These are phyloP conservation scores for Hysterium pulicare DNA, from an alignment of 2,329 filamentous ascomycete species.

Conservation along the genomic window DNA sequence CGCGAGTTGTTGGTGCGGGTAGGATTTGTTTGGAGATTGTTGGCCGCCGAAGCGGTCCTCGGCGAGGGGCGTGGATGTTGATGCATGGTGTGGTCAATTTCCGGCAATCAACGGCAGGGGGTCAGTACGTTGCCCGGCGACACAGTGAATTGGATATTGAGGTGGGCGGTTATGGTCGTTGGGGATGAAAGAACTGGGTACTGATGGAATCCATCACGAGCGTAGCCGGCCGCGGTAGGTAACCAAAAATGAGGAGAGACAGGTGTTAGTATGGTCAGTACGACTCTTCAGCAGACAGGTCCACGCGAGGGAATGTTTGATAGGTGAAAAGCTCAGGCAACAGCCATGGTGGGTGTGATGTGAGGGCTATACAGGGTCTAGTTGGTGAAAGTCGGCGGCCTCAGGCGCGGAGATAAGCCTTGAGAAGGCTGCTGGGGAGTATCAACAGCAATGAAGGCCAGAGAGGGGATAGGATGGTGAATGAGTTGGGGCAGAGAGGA, in stretches of 20 bases:
- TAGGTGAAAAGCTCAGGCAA: slow-evolving; percentile 30
- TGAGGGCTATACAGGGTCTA: slow-evolving; percentile 13
- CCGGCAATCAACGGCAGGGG: too few relatives aligned
- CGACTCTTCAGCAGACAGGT: slow-evolving; percentile 27
- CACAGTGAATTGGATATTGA: slow-evolving; percentile 5
- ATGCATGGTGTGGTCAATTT: slow-evolving; percentile 64
- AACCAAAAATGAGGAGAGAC: slow-evolving; percentile 20
- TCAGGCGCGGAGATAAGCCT: slow-evolving; percentile 31
- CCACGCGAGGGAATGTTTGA: slow-evolving; percentile 21
- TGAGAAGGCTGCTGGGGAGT: slow-evolving; percentile 19
- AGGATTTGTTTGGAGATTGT: slow-evolving; percentile 68
- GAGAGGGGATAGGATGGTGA: not conserved
- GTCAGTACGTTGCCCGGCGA: slow-evolving; percentile 13
- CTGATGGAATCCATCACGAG: slow-evolving; percentile 39
- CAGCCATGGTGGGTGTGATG: slow-evolving; percentile 27
- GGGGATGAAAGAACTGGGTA: slow-evolving; percentile 31
- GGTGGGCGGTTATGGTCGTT: slow-evolving; percentile 25
- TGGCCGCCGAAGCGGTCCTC: slow-evolving; percentile 68
- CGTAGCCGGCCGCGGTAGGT: slow-evolving; percentile 19
- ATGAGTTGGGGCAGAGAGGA: slow-evolving; percentile 12
- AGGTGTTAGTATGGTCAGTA: slow-evolving; percentile 13
- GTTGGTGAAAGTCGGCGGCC: slow-evolving; percentile 9
- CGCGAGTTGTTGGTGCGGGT: slow-evolving; percentile 68
- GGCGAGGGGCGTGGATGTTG: slow-evolving; percentile 78
- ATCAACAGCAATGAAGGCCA: not conserved